These are phyloP conservation scores for Agaricus sinodeliciosus DNA, from an alignment of 768 basidiomycete genomes.

Conservation along the genomic window DNA sequence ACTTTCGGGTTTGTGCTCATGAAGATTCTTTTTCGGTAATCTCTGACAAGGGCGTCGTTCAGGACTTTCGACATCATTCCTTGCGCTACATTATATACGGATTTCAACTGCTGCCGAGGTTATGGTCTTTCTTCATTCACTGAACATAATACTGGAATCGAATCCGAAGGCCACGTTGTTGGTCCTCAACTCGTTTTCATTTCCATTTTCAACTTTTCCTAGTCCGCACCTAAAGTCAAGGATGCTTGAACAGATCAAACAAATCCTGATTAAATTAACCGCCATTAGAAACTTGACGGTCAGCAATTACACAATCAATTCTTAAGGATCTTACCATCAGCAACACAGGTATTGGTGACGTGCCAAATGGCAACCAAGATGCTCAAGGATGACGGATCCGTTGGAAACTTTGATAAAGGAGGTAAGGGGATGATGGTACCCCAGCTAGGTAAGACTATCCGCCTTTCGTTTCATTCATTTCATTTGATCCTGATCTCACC, in stretches of 20 bases:
- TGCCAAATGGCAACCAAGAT: slow-evolving; percentile 69
- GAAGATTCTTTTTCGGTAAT: slow-evolving; percentile 11
- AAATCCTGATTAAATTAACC: slow-evolving; percentile 43
- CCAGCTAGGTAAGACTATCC: slow-evolving; percentile 41
- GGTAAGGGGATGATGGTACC: slow-evolving; percentile 60
- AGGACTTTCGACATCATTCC: not conserved
- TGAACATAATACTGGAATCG: slow-evolving; percentile 37
- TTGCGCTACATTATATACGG: slow-evolving; percentile 31
- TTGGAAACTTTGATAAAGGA: slow-evolving; percentile 61
- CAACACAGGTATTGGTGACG: slow-evolving; percentile 39
- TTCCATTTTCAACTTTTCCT: slow-evolving; percentile 52
- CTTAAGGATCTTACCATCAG: not conserved
- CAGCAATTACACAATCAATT: slow-evolving; percentile 2
- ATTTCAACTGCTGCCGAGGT: slow-evolving; percentile 47
- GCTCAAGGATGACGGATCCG: slow-evolving; percentile 53
- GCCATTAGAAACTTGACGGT: slow-evolving; percentile 46
- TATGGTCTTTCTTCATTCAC: slow-evolving; percentile 50
- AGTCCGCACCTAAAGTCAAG: slow-evolving; percentile 28
- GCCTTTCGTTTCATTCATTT: not conserved
- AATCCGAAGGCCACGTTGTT: slow-evolving; percentile 52
- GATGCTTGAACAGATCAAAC: slow-evolving; percentile 46
- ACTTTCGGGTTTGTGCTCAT: slow-evolving; percentile 19
- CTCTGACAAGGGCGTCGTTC: slow-evolving; percentile 10
- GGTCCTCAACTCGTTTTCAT: slow-evolving; percentile 61
- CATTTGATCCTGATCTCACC: not conserved